Base-by-base conservation (phyloP, 192 early-diverging fungal genomes). In the Allomyces macrogynus region DNA sequence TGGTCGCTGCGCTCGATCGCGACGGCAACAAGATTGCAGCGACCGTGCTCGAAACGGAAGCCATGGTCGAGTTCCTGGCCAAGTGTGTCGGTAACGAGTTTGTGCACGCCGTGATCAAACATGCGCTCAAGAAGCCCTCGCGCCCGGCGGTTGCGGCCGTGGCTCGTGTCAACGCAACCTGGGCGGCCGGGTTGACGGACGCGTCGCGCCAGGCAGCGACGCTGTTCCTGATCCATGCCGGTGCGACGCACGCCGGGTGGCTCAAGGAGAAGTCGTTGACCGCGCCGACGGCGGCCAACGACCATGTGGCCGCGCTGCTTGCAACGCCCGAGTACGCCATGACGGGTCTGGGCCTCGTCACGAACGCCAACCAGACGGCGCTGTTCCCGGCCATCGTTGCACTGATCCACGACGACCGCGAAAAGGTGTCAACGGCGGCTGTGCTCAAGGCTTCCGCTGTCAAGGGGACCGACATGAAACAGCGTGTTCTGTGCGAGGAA, bases 1-100 rank as follows among this genome's bases (percentile, higher is more conserved):
- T 85, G 43, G 71, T 81, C 10, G 71, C 73, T 24, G 77, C 76
- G 0, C 67, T 78, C 18, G 75, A 74, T 11, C 65, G 65, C 11
- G 61, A 69, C 20, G 68, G 67, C 57, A 66, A 71, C n/a, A 66
- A 70, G 23, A 72, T 85, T 57, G 49, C 49, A 7, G 49, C 12
- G 16, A n/a, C 16, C 16, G 49, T 57, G 16, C 49, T 57, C 3
- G 49, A n/a, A 3, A 57, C 16, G 16, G 20, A n/a, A n/a, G n/a
- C n/a, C n/a, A 14, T 57, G 16, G 20, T 57, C 49, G 16, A 57
- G 16, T 57, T 57, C 20, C 3, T n/a, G 16, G 49, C 49, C 16
- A 57, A 40, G 32, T 7, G 32, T 8, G 32, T 40, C 7, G 32
- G 32, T 40, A 40, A 40, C 32, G 32, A 40, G 32, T 40, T 40